phyloP scores from a whole-genome alignment of 2,329 filamentous ascomycete genomes.

The Beauveria sp. region DNA sequence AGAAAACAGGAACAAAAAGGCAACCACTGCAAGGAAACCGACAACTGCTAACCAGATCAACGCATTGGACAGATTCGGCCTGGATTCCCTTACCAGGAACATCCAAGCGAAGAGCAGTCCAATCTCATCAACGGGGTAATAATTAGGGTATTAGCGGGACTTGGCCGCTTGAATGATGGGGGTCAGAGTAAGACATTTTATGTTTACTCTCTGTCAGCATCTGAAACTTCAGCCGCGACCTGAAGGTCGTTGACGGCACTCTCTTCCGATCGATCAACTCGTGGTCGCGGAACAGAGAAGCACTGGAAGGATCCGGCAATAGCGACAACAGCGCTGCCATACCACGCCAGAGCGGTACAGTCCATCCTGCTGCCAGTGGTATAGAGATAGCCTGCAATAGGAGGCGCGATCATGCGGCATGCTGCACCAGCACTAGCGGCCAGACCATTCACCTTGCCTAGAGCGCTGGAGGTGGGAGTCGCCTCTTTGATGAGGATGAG shows the following conservation, averaged over 20 bases:
- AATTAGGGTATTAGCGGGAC: neutral
- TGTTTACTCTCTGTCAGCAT: constrained; percentile 8
- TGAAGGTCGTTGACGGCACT: constrained; percentile 15
- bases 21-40: neutral
- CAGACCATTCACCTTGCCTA: constrained; percentile 59
- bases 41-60: constrained; percentile 9
- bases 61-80: neutral
- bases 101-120: constrained; percentile 1
- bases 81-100: constrained; percentile 10
- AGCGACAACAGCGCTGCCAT: constrained; percentile 50
- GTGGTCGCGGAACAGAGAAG: constrained; percentile 40
- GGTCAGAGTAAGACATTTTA: neutral
- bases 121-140: constrained; percentile 5
- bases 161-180: neutral
- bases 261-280: constrained; percentile 23
- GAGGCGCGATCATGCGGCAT: constrained; percentile 60
- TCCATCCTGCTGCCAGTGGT: constrained; percentile 49
- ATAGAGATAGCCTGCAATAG: constrained; percentile 56
- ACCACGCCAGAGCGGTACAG: constrained; percentile 57
- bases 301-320: constrained; percentile 51
- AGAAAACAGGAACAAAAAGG: neutral
- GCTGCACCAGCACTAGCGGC: constrained; percentile 58
- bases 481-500: constrained; percentile 62
- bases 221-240: constrained; percentile 23
- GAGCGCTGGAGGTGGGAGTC: constrained; percentile 45